phyloP scores from a whole-genome alignment of 1,284 basidiomycete species.

The Apiotrichum akiyoshidainum region DNA sequence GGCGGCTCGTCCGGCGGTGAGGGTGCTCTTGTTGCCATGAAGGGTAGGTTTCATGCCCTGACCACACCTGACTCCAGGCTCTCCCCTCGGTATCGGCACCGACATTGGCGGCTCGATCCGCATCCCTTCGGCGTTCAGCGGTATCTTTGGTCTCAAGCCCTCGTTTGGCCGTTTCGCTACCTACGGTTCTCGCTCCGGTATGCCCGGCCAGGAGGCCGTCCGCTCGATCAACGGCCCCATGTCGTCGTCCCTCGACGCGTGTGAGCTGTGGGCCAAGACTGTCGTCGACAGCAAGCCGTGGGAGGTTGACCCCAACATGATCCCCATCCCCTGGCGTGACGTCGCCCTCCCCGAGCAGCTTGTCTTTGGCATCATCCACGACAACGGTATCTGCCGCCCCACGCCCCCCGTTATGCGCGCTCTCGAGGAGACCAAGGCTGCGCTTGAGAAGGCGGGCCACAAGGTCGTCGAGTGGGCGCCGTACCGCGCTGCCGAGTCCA shows the following conservation, averaged over 20 bases:
- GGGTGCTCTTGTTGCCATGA: conserved; percentile 57
- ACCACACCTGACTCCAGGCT: conserved; percentile 49
- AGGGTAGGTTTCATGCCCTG: conserved; percentile 44
- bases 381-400: conserved; percentile 61
- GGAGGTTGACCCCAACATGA: conserved; percentile 63
- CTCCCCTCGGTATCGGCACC: conserved; percentile 63
- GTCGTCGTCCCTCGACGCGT: conserved; percentile 57
- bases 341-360: conserved; percentile 62
- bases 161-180: conserved; percentile 70
- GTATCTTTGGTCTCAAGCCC: conserved; percentile 67
- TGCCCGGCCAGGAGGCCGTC: conserved; percentile 68
- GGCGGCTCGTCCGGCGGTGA: conserved; percentile 66
- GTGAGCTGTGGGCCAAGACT: conserved; percentile 63
- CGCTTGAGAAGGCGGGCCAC: conserved; percentile 65
- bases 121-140: conserved; percentile 65
- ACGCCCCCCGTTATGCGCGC: conserved; percentile 68
- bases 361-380: conserved; percentile 54
- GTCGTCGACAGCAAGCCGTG: conserved; percentile 58
- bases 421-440: conserved; percentile 58
- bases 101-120: conserved; percentile 70
- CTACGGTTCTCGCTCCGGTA: conserved; percentile 60
- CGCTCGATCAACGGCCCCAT: conserved; percentile 71
- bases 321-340: conserved; percentile 65
- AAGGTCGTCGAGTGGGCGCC: conserved; percentile 52
- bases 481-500: conserved; percentile 22